Percentiles rank a stretch among this genome's conserved stretches.
Evolutionary conservation across 2,329 filamentous ascomycete genomes (phyloP).

Genomic region (Xylaria sp.): DNA sequence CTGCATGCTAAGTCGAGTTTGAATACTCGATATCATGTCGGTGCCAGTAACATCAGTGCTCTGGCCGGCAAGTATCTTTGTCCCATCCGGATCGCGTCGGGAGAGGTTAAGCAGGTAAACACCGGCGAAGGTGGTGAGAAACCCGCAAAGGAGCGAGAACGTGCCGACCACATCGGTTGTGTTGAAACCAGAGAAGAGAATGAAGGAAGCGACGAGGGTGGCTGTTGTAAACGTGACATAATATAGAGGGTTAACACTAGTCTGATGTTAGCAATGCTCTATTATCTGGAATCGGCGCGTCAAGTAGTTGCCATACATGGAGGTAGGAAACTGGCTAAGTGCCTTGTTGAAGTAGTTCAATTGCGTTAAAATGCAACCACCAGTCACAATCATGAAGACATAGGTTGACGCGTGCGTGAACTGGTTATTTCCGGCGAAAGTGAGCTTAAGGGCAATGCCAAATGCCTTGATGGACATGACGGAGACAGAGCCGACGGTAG

Average conservation of each 20-base stretch:
- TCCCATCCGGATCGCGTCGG: slow-evolving; percentile 86
- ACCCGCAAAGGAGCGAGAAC: slow-evolving; percentile 89
- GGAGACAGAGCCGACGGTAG: slow-evolving; percentile 93
- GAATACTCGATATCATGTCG: slow-evolving; percentile 87
- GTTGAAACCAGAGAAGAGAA: slow-evolving; percentile 96
- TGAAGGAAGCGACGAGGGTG: slow-evolving; percentile 93
- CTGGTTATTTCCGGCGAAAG: slow-evolving; percentile 91
- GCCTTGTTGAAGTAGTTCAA: slow-evolving; percentile 99
- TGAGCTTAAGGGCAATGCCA: slow-evolving; percentile 96
- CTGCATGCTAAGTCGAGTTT: slow-evolving; percentile 95
- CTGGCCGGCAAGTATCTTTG: slow-evolving; percentile 69
- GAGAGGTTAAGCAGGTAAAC: slow-evolving; percentile 98
- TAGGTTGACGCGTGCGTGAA: slow-evolving; percentile 96
- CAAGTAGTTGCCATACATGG: slow-evolving; percentile 74
- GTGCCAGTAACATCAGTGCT: slow-evolving; percentile 85
- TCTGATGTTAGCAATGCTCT: slow-evolving; percentile 43
- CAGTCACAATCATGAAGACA: slow-evolving; percentile 93
- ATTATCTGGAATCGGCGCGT: not conserved
- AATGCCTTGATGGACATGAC: slow-evolving; percentile 99
- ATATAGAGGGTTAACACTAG: slow-evolving; percentile 92
- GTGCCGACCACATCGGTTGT: slow-evolving; percentile 92
- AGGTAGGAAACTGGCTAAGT: slow-evolving; percentile 93
- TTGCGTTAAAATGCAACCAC: slow-evolving; percentile 94
- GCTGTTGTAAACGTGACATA: slow-evolving; percentile 98
- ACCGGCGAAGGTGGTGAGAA: slow-evolving; percentile 93